Evolutionary conservation across 441 rosid genomes (phyloP), one percentile per base, ranked within the genome.

Genomic region (Pelargonium myrrhifolium): DNA sequence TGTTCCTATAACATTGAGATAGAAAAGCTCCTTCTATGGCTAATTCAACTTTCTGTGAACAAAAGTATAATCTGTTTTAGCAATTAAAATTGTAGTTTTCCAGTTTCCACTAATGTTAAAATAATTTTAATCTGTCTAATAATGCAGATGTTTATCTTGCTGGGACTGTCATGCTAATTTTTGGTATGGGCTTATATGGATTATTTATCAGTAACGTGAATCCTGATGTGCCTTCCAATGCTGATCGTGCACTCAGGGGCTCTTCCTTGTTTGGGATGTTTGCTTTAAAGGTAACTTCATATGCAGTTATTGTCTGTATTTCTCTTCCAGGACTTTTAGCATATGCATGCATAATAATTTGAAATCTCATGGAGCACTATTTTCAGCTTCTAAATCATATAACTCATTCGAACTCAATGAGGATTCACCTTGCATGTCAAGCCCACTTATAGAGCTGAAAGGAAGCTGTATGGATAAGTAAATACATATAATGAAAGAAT

Each of bases 231-330:
- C 74, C 83, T 59, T 42, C 96, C 3, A 65, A 70, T 26, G 71
- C 56, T 0, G 96, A 92, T 45, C 95, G 88, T 28, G 93, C 98
- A 43, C 86, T 92, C 56, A 78, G 78, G 76, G 78, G 89, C 64
- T 92, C 96, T 53, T 92, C 98, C 63, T 78, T 92, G 55, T 92
- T 89, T 26, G 98, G 98, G 72, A 92, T 92, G 98, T 92, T 92
- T 75, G 84, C 92, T 61, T 69, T 73, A 45, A 73, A 73, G 72
- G 76, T 55, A 63, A 64, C 22, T n/a, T 35, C n/a, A 39, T 22
- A 22, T 22, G n/a, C 1, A 45, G 14, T 10, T 11, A n/a, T 12
- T 42, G 47, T 42, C 47, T 42, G 47, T 42, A 42, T 42, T 12
- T 45, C 53, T 45, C 53, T 45, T 45, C 6, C 53, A 45, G 53